Percentiles rank a stretch among this genome's conserved stretches.
Evolutionary conservation across 176 grass and related monocot species (phyloP).

Genomic region (Zea mays): DNA sequence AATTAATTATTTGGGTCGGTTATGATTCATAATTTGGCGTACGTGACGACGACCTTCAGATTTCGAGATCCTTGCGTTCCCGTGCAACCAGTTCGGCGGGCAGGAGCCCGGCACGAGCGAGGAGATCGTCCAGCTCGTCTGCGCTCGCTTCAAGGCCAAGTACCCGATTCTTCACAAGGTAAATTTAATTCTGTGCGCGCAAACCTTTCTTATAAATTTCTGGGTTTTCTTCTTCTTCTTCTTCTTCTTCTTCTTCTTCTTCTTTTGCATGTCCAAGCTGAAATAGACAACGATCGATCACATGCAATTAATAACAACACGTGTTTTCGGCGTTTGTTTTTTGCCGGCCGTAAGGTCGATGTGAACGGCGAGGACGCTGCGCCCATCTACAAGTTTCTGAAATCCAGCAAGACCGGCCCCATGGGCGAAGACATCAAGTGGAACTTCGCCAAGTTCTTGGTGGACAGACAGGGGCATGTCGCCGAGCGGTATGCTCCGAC

Average conservation of each 20-base stretch:
- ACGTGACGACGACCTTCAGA: constrained; percentile 35
- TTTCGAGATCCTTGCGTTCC: constrained; percentile 91
- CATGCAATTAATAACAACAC: background rate
- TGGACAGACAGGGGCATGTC: constrained; percentile 25
- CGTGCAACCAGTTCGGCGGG: constrained; percentile 88
- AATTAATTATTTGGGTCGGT: background rate
- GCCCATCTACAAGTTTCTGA: constrained; percentile 53
- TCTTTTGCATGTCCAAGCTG: background rate
- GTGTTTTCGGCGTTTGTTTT: background rate
- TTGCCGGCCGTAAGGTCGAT: constrained; percentile 48
- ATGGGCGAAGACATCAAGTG: constrained; percentile 17
- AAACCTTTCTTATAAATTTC: background rate
- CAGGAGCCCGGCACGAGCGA: constrained; percentile 88
- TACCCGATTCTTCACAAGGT: constrained; percentile 96
- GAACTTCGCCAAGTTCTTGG: constrained; percentile 36
- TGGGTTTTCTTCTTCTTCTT: no score
- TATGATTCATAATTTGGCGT: constrained; percentile 10
- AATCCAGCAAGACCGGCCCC: background rate
- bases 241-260: no score
- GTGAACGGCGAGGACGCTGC: constrained; percentile 78
- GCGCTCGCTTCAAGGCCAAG: constrained; percentile 84
- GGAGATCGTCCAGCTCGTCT: constrained; percentile 83
- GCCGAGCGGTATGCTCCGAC: constrained; percentile 18
- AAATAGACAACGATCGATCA: constrained; percentile 11
- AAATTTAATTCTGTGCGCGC: constrained; percentile 4